These are phyloP conservation scores for Chlamydomonas sphaeroides DNA, from an alignment of 139 green algal genomes.

Conservation along the genomic window DNA sequence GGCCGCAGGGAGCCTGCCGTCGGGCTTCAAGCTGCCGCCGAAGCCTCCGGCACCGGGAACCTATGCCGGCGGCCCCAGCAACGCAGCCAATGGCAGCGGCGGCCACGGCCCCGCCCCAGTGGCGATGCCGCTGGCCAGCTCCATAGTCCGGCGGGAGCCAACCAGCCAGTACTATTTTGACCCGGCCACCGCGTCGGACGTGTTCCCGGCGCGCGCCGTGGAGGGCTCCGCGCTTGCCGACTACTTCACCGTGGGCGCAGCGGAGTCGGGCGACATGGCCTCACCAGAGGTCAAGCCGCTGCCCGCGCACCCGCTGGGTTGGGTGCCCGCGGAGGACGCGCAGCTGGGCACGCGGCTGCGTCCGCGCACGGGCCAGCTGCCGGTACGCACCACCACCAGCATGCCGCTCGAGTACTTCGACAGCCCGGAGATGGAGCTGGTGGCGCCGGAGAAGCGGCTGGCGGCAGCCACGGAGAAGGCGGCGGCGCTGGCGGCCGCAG, in stretches of 20 bases:
- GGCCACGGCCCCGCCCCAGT: not conserved
- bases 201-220: constrained; percentile 19
- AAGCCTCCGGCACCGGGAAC: not conserved
- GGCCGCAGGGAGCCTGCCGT: not conserved
- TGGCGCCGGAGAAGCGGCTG: constrained; percentile 51
- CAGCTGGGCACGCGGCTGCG: constrained; percentile 40
- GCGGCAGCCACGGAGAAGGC: constrained; percentile 13
- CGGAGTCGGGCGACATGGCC: too few species aligned
- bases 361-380: constrained; percentile 57
- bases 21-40: constrained; percentile 1
- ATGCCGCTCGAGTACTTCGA: constrained; percentile 76
- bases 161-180: constrained; percentile 25
- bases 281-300: constrained; percentile 15
- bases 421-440: constrained; percentile 68
- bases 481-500: not conserved
- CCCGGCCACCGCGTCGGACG: not conserved
- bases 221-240: constrained; percentile 20
- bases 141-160: not conserved
- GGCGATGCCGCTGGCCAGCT: not conserved
- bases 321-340: constrained; percentile 58
- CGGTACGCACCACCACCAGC: constrained; percentile 43
- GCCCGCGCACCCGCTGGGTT: constrained; percentile 52
- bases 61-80: not conserved
- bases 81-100: not conserved
- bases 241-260: constrained; percentile 3